These are phyloP conservation scores for Mesostigma viride DNA, from an alignment of 139 green algal genomes.

Conservation along the genomic window DNA sequence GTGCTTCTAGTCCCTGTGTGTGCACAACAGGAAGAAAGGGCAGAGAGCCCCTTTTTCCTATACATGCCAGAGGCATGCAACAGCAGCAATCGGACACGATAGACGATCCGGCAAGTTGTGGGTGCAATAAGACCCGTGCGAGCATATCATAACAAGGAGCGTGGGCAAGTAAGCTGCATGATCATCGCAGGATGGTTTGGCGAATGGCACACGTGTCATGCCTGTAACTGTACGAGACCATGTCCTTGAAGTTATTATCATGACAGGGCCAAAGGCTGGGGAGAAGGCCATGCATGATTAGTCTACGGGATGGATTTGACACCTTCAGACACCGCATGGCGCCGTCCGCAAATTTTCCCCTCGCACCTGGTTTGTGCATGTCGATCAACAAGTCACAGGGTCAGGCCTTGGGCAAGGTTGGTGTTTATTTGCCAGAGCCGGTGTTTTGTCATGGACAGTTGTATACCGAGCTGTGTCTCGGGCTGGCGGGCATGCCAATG, in stretches of 20 bases:
- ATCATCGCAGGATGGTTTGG: neutral
- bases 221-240: neutral
- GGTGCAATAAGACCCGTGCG: too few relatives aligned
- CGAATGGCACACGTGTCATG: neutral
- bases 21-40: too few relatives aligned
- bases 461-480: slow-evolving; percentile 21
- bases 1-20: too few relatives aligned
- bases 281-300: neutral
- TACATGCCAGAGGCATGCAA: too few relatives aligned
- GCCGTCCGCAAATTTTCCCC: slow-evolving; percentile 20
- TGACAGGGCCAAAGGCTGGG: neutral
- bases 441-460: slow-evolving; percentile 25
- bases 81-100: too few relatives aligned
- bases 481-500: neutral
- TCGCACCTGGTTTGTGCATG: slow-evolving; percentile 34
- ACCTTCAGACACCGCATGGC: neutral
- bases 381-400: slow-evolving; percentile 40
- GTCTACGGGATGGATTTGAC: neutral
- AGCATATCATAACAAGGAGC: too few relatives aligned
- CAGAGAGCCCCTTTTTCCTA: too few relatives aligned
- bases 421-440: slow-evolving; percentile 23
- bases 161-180: too few relatives aligned
- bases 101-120: too few relatives aligned
- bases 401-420: slow-evolving; percentile 30
- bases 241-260: neutral